phyloP scores from a whole-genome alignment of 345 rosid genomes.

The Draba incana region DNA sequence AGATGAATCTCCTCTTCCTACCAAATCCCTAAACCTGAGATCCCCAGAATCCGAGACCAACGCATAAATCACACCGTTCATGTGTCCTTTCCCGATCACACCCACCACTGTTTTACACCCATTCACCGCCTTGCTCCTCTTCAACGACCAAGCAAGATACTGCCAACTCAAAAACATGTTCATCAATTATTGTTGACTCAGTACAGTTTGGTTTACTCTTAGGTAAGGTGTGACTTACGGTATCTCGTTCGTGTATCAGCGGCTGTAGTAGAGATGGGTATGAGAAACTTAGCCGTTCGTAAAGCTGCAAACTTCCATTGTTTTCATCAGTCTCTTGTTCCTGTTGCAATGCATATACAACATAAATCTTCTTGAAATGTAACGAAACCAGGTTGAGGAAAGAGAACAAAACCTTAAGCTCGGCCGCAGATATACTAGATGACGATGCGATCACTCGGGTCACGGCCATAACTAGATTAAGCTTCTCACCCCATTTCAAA shows the following conservation, averaged over 20 bases:
- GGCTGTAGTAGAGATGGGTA: constrained; percentile 76
- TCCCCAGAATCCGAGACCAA: constrained; percentile 72
- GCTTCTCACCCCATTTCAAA: constrained; percentile 58
- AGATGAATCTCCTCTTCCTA: constrained; percentile 52
- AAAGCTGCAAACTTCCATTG: constrained; percentile 55
- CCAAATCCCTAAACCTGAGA: constrained; percentile 71
- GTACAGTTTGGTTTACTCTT: not conserved
- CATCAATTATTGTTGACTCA: not conserved
- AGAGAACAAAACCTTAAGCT: constrained; percentile 48
- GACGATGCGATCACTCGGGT: constrained; percentile 65
- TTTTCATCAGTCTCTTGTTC: constrained; percentile 46
- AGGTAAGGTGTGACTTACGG: constrained; percentile 45
- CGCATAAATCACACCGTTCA: constrained; percentile 85
- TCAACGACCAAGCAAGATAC: constrained; percentile 92
- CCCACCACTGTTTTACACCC: constrained; percentile 76
- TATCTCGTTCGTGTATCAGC: constrained; percentile 85
- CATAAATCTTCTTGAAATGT: not conserved
- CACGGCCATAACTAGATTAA: constrained; percentile 52
- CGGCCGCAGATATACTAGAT: constrained; percentile 43
- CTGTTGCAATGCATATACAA: constrained; percentile 37
- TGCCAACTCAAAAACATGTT: constrained; percentile 29
- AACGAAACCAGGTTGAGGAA: not conserved
- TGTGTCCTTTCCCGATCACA: constrained; percentile 81
- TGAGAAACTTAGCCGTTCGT: constrained; percentile 67
- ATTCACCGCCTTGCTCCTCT: constrained; percentile 90